Evolutionary conservation across 176 grass and related monocot genomes (phyloP).

Genomic region (Bromus sterilis): DNA sequence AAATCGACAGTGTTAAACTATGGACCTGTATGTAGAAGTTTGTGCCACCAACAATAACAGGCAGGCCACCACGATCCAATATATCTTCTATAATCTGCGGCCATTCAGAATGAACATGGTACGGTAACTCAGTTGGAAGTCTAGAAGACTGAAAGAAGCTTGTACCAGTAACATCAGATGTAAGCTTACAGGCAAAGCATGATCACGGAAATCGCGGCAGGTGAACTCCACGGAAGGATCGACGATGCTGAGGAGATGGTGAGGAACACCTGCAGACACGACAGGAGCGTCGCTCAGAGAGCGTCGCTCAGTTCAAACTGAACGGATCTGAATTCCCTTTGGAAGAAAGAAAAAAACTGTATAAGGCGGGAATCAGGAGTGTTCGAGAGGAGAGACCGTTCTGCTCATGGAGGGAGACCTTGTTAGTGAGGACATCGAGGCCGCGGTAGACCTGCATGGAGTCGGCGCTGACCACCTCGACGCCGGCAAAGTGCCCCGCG

Average conservation of each 20-base stretch:
- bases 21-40: constrained; percentile 96
- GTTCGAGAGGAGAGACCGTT: constrained; percentile 37
- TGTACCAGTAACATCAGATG: background rate
- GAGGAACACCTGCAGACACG: constrained; percentile 52
- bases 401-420: constrained; percentile 59
- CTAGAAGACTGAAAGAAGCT: background rate
- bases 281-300: too few relatives aligned
- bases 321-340: background rate
- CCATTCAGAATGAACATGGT: constrained; percentile 6
- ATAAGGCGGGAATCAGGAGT: background rate
- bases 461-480: constrained; percentile 82
- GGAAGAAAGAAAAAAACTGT: background rate
- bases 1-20: background rate
- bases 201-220: constrained; percentile 63
- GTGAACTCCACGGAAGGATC: constrained; percentile 82
- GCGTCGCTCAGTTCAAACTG: background rate
- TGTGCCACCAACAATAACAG: constrained; percentile 86
- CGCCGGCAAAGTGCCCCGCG: constrained; percentile 47
- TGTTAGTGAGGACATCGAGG: constrained; percentile 89
- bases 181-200: constrained; percentile 43
- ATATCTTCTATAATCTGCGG: constrained; percentile 73
- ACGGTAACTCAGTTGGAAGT: background rate
- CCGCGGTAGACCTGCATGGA: constrained; percentile 92
- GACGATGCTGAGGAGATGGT: constrained; percentile 70
- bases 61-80: constrained; percentile 58